These are phyloP conservation scores for Penicillium salamii DNA, from an alignment of 495 filamentous ascomycete genomes.

Conservation along the genomic window DNA sequence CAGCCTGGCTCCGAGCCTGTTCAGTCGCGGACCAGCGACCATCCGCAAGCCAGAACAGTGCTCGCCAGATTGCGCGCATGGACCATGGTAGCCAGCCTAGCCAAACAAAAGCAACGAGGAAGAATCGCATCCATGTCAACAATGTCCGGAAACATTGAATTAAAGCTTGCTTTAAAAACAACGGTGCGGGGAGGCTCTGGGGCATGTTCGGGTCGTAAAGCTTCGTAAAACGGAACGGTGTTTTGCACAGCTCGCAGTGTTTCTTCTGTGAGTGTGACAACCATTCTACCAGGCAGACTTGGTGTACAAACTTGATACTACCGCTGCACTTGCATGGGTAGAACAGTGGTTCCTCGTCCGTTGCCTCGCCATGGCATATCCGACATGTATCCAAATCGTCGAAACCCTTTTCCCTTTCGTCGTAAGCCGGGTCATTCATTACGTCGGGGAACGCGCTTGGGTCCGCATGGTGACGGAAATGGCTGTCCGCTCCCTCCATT, in stretches of 20 bases:
- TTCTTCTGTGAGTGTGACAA: slow-evolving; percentile 97
- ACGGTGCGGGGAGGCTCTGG: slow-evolving; percentile 65
- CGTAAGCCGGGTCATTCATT: slow-evolving; percentile 65
- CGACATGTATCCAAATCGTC: slow-evolving; percentile 77
- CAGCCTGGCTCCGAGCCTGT: slow-evolving; percentile 18
- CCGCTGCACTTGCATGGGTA: slow-evolving; percentile 98
- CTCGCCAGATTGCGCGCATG: slow-evolving; percentile 87
- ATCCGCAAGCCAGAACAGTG: slow-evolving; percentile 93
- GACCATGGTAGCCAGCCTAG: slow-evolving; percentile 82
- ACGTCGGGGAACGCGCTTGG: slow-evolving; percentile 48
- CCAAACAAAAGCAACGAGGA: slow-evolving; percentile 85
- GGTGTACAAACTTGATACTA: slow-evolving; percentile 97
- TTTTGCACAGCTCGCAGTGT: slow-evolving; percentile 99
- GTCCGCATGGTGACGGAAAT: slow-evolving; percentile 14
- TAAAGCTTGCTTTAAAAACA: slow-evolving; percentile 74
- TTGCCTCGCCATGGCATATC: slow-evolving; percentile 90
- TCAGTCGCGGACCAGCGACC: slow-evolving; percentile 69
- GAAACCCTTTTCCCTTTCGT: slow-evolving; percentile 37
- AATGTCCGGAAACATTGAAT: slow-evolving; percentile 68
- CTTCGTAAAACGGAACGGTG: slow-evolving; percentile 95
- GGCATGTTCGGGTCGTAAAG: slow-evolving; percentile 95
- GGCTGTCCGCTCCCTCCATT: slow-evolving; percentile 28
- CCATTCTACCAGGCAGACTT: slow-evolving; percentile 98
- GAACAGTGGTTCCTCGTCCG: slow-evolving; percentile 83
- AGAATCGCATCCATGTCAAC: slow-evolving; percentile 70